Base-by-base conservation (phyloP, 2,329 filamentous ascomycete genomes). In the Conoideocrella luteorostrata region DNA sequence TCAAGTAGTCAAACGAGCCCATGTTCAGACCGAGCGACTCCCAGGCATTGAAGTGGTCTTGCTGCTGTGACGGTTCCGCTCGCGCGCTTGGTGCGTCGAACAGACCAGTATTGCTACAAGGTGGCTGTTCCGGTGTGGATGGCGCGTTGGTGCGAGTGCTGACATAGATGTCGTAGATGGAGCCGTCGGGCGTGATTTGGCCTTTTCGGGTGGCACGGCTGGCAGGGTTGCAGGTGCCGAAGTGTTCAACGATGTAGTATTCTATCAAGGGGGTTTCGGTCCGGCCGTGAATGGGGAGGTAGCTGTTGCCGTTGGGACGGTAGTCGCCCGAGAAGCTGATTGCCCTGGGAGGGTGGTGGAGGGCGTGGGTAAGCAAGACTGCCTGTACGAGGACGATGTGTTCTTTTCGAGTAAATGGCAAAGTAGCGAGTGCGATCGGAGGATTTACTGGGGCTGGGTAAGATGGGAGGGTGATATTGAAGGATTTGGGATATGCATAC, bases 1-100 rank as follows among this genome's bases (percentile, higher is more conserved):
- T 75, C 64, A 72, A 67, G 56, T 78, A 78, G 57, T 78, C 63
- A 50, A 68, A 63, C 30, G 50, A 63, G 3, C 75, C 75, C 10
- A 78, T 54, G 21, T 59, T 64, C 56, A 77, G 57, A 4, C 75
- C 74, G n/a, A 57, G 52, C 29, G 63, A 61, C 17, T 57, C 56
- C 43, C 43, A 44, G 17, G 37, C 36, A 26, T 40, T n/a, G 17
- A 44, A 35, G 37, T 44, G 43, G 17, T n/a, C 4, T 28, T 4
- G 75, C 76, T 42, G 66, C 63, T 20, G 65, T 63, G 39, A 74
- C 66, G 66, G 77, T 75, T 43, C 49, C 61, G 48, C 63, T 59
- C 46, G 74, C 67, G 11, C 38, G 42, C 22, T 39, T 22, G 13
- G 39, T 10, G 15, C 22, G 36, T 4, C 43, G 43, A 21, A 44